These are phyloP conservation scores for Pleurotus salmoneostramineus DNA, from an alignment of 768 basidiomycete genomes.

Conservation along the genomic window DNA sequence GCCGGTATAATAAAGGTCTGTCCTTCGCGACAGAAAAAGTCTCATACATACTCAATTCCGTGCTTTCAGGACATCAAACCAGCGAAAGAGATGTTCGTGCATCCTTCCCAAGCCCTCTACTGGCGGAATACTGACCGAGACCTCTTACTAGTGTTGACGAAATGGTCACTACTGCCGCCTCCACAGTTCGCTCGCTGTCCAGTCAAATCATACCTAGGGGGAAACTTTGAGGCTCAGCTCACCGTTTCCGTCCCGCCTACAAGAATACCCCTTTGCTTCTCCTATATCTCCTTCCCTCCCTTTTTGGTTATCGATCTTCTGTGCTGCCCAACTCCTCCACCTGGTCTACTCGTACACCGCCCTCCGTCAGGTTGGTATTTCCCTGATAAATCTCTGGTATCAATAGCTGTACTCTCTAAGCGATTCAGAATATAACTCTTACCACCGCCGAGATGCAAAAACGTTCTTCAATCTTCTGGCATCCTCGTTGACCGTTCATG, in stretches of 20 bases:
- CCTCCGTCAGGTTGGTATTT: too few species aligned
- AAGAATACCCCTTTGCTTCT: not conserved
- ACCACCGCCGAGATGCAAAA: too few species aligned
- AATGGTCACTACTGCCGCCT: not conserved
- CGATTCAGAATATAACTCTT: too few species aligned
- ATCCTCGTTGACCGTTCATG: too few species aligned
- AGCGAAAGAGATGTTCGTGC: slow-evolving; percentile 73
- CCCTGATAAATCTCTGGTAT: too few species aligned
- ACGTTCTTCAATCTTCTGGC: too few species aligned
- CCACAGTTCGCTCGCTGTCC: not conserved
- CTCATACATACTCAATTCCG: slow-evolving; percentile 7
- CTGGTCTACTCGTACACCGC: too few species aligned
- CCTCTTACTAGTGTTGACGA: not conserved
- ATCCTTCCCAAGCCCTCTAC: not conserved
- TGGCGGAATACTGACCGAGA: not conserved
- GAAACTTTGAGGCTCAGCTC: not conserved
- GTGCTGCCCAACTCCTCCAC: too few species aligned
- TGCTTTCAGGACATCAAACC: slow-evolving; percentile 65
- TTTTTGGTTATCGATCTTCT: too few species aligned
- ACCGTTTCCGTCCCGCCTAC: not conserved
- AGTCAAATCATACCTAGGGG: not conserved
- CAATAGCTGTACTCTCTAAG: too few species aligned
- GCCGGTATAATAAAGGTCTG: slow-evolving; percentile 60
- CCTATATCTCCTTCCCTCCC: not conserved
- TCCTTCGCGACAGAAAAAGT: not conserved